Conservation (phyloP, 371 early-diverging fungal genomes). For the Fennellomyces sp. region DNA sequence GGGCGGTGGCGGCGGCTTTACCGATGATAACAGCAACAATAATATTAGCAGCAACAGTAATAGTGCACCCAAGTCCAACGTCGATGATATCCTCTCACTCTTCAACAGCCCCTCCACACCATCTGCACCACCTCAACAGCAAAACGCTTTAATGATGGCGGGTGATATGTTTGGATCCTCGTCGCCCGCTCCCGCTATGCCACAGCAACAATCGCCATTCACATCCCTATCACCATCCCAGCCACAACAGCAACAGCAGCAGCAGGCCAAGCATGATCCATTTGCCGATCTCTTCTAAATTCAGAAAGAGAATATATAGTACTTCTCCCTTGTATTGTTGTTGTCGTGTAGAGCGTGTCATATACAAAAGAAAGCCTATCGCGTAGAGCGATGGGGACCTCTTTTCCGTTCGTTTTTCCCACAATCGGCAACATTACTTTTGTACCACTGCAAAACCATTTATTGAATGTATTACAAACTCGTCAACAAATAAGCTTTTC, state of each 20-base stretch:
- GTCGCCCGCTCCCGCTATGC: constrained; percentile 2
- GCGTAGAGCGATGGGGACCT: no score
- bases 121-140: constrained; percentile 11
- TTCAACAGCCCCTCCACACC: constrained; percentile 24
- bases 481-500: no score
- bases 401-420: no score
- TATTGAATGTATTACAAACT: no score
- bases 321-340: neutral
- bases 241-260: constrained; percentile 21
- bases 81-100: constrained; percentile 39
- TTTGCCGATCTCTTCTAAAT: constrained; percentile 28
- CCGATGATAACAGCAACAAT: constrained; percentile 4
- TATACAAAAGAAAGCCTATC: no score
- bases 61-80: constrained; percentile 19
- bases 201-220: neutral
- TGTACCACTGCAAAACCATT: no score
- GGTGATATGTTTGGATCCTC: constrained; percentile 22
- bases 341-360: no score
- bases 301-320: neutral
- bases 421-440: no score
- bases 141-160: constrained; percentile 3
- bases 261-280: constrained; percentile 18
- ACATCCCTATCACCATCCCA: neutral
- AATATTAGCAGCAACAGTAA: constrained; percentile 10
- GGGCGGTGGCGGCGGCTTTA: constrained; percentile 11